phyloP scores from a whole-genome alignment of 331 rosid genomes.

The Saraca asoca region DNA sequence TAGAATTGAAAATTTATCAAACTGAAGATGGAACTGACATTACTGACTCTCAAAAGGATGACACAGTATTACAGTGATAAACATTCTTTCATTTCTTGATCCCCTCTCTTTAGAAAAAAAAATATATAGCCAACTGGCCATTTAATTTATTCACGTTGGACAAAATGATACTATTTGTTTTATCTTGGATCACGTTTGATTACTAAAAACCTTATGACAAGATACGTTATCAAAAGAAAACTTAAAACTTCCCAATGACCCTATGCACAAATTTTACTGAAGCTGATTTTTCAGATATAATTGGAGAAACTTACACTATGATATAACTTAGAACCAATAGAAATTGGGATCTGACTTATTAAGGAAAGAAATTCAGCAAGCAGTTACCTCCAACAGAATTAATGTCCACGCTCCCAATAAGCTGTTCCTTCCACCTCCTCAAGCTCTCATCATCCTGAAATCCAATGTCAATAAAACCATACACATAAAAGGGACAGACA shows the following conservation, averaged over 20 bases:
- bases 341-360: background rate
- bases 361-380: background rate
- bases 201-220: background rate
- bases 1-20: background rate
- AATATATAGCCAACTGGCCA: conserved; percentile 18
- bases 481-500: conserved; percentile 8
- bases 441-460: conserved; percentile 90
- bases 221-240: background rate
- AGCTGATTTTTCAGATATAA: conserved; percentile 9
- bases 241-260: conserved; percentile 12
- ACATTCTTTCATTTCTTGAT: background rate
- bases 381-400: conserved; percentile 79
- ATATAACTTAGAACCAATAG: conserved; percentile 7
- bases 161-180: conserved; percentile 10
- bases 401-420: conserved; percentile 93
- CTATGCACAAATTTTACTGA: conserved; percentile 1
- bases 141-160: too few relatives aligned
- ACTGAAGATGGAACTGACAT: conserved; percentile 8
- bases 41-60: background rate
- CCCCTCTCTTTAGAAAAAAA: background rate
- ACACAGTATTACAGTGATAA: background rate
- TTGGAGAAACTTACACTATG: background rate
- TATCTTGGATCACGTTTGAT: conserved; percentile 2
- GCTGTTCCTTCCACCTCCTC: conserved; percentile 98
- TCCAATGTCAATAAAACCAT: conserved; percentile 27